Evolutionary conservation across 441 rosid genomes (phyloP).

Genomic region (Raphanus hybrid): DNA sequence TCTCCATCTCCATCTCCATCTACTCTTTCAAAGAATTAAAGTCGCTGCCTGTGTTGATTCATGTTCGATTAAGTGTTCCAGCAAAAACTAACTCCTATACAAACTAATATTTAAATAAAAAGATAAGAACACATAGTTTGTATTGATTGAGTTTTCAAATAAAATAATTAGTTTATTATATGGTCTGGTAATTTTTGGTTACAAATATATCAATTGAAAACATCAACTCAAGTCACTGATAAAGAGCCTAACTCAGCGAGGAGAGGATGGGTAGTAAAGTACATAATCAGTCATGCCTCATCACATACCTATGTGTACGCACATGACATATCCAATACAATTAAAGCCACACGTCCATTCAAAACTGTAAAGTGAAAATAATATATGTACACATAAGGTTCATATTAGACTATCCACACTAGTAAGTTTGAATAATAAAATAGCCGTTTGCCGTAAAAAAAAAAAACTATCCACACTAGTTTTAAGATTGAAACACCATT

Average conservation of each 20-base stretch:
- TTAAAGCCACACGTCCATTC: neutral
- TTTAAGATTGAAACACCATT: no score
- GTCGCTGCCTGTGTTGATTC: conserved; percentile 6
- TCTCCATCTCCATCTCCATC: neutral
- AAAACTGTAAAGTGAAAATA: neutral
- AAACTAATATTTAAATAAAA: neutral
- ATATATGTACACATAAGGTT: neutral
- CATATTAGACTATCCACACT: neutral
- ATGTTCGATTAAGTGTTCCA: neutral
- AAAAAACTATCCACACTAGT: neutral
- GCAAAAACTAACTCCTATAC: neutral
- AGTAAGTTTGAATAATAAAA: no score
- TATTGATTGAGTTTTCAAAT: neutral
- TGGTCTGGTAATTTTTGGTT: neutral
- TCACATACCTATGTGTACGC: neutral
- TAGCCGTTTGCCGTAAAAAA: no score
- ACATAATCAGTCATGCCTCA: neutral
- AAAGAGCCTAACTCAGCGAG: neutral
- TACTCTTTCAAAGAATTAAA: neutral
- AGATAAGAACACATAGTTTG: neutral
- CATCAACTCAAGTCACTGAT: neutral
- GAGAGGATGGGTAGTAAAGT: neutral
- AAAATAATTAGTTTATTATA: neutral
- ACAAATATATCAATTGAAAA: neutral
- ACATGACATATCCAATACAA: neutral